Base-by-base conservation (phyloP, 1,284 basidiomycete genomes). In the Ustilago shanxiensis region DNA sequence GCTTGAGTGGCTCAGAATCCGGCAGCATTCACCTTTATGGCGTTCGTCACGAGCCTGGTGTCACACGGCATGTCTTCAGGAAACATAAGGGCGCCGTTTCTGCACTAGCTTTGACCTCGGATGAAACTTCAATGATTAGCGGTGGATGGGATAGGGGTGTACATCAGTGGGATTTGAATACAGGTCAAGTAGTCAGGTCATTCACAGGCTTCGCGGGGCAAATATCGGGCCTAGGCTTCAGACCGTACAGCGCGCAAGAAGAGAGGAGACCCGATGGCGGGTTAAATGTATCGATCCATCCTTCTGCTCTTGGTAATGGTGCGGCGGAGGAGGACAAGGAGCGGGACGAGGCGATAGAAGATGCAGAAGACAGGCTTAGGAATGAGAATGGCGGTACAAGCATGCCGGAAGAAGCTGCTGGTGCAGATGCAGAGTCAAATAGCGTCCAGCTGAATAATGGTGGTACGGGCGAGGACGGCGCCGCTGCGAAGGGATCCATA, bases 131-230 rank as follows among this genome's bases (percentile, higher is more conserved):
- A 0, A 90, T 95, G 72, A 91, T 95, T 77, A 95, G 93, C 82
- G 95, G 94, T 5, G 93, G 95, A 2, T 98, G 95, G 95, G 97
- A 99, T 85, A 92, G 94, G 3, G 91, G 93, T 71, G 92, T 95
- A 4, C 84, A 98, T 94, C 93, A 97, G 90, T 99, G 97, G 96
- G 96, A 99, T 87, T 89, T 99, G 54, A 93, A 99, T 83, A 96
- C 93, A 0, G 97, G 97, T 1, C 90, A 93, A 77, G 88, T 89
- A 35, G 89, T 92, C 6, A 90, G 95, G 50, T 90, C 89, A 44
- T 98, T 93, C 82, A 91, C 90, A 0, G 90, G 92, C 0, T 94
- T 97, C 83, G 92, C 92, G 28, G 91, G 94, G 2, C 95, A 98
- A 85, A 90, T 99, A 13, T 92, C 94, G 3, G 90, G 91, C 14